Evolutionary conservation across 495 filamentous ascomycete genomes (phyloP).

Genomic region (Lentithecium fluviatile): DNA sequence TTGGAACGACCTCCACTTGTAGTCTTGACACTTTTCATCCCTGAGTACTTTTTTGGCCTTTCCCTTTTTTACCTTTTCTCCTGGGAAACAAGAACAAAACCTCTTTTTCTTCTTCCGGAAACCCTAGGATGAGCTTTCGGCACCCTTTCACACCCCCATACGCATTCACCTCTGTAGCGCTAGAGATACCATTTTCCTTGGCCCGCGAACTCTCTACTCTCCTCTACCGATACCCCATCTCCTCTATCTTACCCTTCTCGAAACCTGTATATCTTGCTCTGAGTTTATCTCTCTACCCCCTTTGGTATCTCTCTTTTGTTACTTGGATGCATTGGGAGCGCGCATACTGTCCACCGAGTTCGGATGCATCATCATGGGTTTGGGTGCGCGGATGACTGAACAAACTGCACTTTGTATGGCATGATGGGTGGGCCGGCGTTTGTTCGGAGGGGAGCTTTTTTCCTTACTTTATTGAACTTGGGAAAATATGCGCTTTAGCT

Average conservation of each 20-base stretch:
- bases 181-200: constrained; percentile 36
- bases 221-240: constrained; percentile 4
- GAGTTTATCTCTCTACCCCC: background rate
- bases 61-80: constrained; percentile 4
- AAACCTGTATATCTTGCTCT: background rate
- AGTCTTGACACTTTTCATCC: constrained; percentile 41
- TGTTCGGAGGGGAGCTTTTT: constrained; percentile 9
- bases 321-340: background rate
- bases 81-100: constrained; percentile 13
- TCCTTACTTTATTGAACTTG: background rate
- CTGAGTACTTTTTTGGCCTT: constrained; percentile 15
- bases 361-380: background rate
- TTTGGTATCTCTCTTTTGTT: background rate
- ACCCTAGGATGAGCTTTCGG: background rate
- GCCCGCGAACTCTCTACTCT: constrained; percentile 16
- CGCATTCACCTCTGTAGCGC: constrained; percentile 29
- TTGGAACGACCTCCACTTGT: constrained; percentile 65
- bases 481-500: too few relatives aligned
- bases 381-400: background rate
- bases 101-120: constrained; percentile 12
- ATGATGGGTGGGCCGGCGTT: background rate
- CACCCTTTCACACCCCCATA: background rate
- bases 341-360: background rate
- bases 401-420: background rate
- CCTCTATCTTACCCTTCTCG: constrained; percentile 1